These are phyloP conservation scores for Carex pumila DNA, from an alignment of 176 grass and related monocot genomes.

Conservation along the genomic window DNA sequence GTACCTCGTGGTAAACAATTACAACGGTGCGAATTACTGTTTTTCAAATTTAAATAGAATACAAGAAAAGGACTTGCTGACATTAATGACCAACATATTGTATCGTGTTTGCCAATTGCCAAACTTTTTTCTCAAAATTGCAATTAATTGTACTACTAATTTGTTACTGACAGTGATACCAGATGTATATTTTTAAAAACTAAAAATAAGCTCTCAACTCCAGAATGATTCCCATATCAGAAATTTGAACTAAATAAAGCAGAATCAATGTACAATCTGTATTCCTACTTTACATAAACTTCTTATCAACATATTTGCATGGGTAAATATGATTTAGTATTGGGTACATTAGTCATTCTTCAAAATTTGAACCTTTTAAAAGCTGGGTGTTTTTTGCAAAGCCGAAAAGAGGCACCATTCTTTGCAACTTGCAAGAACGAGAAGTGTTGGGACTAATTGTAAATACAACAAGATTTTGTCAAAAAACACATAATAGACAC, in stretches of 20 bases:
- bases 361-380: neutral
- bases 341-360: neutral
- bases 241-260: neutral
- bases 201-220: neutral
- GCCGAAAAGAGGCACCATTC: neutral
- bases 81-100: neutral
- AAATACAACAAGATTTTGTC: conserved; percentile 2
- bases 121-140: neutral
- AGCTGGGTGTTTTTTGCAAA: neutral
- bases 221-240: neutral
- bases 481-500: conserved; percentile 23
- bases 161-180: neutral
- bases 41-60: neutral
- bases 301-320: neutral
- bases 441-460: neutral
- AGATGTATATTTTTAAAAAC: neutral
- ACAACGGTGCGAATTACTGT: too few relatives aligned
- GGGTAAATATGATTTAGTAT: neutral
- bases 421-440: neutral
- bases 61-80: neutral
- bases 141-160: neutral
- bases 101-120: neutral
- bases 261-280: neutral
- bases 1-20: neutral
- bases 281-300: neutral